Base-by-base conservation (phyloP, 2,329 filamentous ascomycete species). In the Ophiognomonia clavigignenti-juglandacearum region DNA sequence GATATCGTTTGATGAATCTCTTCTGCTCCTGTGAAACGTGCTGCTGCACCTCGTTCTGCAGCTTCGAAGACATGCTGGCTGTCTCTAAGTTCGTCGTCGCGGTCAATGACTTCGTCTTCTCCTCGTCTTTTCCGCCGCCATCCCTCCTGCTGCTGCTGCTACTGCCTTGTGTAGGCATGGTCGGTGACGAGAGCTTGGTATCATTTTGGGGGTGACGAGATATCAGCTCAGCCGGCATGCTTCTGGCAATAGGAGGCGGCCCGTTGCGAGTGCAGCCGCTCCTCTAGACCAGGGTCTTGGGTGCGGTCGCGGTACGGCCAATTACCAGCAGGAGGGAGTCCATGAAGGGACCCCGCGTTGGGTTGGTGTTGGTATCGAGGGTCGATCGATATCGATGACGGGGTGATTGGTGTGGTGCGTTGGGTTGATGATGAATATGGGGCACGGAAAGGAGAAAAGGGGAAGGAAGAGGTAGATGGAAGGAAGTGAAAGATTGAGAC, bases 1-100 rank as follows among this genome's bases (percentile, higher is more conserved):
- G 80, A 66, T 93, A 92, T 56, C 77, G 78, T 70, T 88, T 90
- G 59, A 85, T 73, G 71, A 84, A 85, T 57, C 65, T 66, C 53
- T 60, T 57, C 24, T 47, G 54, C 58, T 56, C 61, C 58, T 57
- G 58, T 58, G 54, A 55, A 57, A 59, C 52, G 48, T 58, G 52
- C 40, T 59, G 49, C 52, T 53, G 51, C 45, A 43, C 47, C 38
- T 51, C 42, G 35, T 27, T 45, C 50, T 42, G 35, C 36, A 23
- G 20, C 22, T 47, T 44, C 13, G 20, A 16, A 14, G 24, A 18
- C 14, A 27, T 45, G 43, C 23, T 47, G 22, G n/a, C n/a, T n/a
- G n/a, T n/a, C n/a, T n/a, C n/a, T n/a, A n/a, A n/a, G n/a, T 32
- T 31, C 14, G 23, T 23, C 14, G 36, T 29, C 31, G 34, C 34